phyloP scores from a whole-genome alignment of 768 basidiomycete species.

The Boletus rubroflammeus region DNA sequence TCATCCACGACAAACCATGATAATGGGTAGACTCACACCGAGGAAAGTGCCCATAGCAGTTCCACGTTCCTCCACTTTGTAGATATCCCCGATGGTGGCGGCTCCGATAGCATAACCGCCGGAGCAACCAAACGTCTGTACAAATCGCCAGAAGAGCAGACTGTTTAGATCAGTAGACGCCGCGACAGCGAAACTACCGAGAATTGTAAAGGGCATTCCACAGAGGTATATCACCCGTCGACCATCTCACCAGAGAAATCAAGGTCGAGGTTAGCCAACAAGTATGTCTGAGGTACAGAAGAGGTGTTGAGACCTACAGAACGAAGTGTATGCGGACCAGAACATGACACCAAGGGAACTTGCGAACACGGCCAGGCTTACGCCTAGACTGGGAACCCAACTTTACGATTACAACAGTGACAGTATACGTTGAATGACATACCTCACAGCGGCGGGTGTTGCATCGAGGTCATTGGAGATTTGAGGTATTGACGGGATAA shows the following conservation, averaged over 20 bases:
- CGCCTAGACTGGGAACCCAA: conserved; percentile 36
- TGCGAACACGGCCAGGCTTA: conserved; percentile 49
- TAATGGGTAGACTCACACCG: conserved; percentile 34
- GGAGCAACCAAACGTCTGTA: conserved; percentile 65
- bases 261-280: not conserved
- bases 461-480: conserved; percentile 63
- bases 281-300: not conserved
- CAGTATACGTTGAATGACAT: not conserved
- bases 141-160: conserved; percentile 58
- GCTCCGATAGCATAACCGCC: conserved; percentile 53
- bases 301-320: conserved; percentile 36
- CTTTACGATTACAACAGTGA: not conserved
- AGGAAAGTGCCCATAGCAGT: conserved; percentile 59
- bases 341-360: conserved; percentile 45
- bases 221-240: conserved; percentile 56
- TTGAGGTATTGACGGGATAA: conserved; percentile 72
- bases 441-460: conserved; percentile 58
- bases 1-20: not conserved
- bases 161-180: conserved; percentile 37
- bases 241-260: conserved; percentile 47
- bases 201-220: conserved; percentile 53
- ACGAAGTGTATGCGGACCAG: conserved; percentile 51
- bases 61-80: conserved; percentile 58
- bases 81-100: conserved; percentile 65
- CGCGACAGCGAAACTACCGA: conserved; percentile 61